phyloP scores from a whole-genome alignment of 2,329 filamentous ascomycete species.

The Cryphonectria carpinicola region DNA sequence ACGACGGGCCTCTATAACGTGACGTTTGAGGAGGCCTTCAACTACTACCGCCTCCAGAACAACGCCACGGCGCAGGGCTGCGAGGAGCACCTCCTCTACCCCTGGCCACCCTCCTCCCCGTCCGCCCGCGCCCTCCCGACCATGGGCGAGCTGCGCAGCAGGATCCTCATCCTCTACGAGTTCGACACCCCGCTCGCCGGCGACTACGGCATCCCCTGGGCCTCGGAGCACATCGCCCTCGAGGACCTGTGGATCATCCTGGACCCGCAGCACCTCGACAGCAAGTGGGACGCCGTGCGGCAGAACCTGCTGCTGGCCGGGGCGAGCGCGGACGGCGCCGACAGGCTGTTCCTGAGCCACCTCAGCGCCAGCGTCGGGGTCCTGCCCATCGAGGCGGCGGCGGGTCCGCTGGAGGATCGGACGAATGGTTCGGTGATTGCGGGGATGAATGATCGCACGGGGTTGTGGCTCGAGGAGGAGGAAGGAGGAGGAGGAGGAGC shows the following conservation, averaged over 20 bases:
- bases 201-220: slow-evolving; percentile 51
- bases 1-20: slow-evolving; percentile 37
- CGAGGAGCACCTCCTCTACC: slow-evolving; percentile 39
- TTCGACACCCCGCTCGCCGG: slow-evolving; percentile 39
- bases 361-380: slow-evolving; percentile 53
- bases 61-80: slow-evolving; percentile 42
- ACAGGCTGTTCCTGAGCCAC: slow-evolving; percentile 49
- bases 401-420: slow-evolving; percentile 41
- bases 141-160: slow-evolving; percentile 49
- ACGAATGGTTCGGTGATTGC: slow-evolving; percentile 42
- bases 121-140: slow-evolving; percentile 41
- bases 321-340: slow-evolving; percentile 36
- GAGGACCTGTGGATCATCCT: slow-evolving; percentile 53
- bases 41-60: slow-evolving; percentile 43
- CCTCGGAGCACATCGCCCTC: slow-evolving; percentile 47
- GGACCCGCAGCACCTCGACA: slow-evolving; percentile 46
- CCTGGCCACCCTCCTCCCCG: slow-evolving; percentile 6
- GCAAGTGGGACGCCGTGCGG: slow-evolving; percentile 52
- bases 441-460: slow-evolving; percentile 57
- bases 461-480: slow-evolving; percentile 43
- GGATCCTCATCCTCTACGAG: slow-evolving; percentile 53
- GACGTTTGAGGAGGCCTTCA: slow-evolving; percentile 52
- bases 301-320: slow-evolving; percentile 45
- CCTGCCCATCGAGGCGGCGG: slow-evolving; percentile 53
- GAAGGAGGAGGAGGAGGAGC: slow-evolving; percentile 14